Evolutionary conservation across 192 early-diverging fungal genomes (phyloP), one percentile per base, ranked within the genome.

Genomic region (Polychytrium aggregatum): DNA sequence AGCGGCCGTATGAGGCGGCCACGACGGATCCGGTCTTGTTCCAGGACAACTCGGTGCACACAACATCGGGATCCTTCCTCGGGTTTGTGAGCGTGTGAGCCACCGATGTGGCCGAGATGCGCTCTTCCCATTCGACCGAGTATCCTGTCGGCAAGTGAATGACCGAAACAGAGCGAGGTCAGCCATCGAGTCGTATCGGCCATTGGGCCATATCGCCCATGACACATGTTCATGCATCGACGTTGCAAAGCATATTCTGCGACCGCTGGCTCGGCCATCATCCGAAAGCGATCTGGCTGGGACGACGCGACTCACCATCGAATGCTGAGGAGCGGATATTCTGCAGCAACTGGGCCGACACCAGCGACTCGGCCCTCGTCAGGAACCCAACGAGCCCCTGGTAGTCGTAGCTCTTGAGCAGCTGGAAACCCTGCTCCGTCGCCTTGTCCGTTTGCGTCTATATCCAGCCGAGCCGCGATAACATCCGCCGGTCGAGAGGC

Each of bases 291-390:
- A 24, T 8, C 11, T 8, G 9, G 6, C n/a, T 30, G 22, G 22
- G 3, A 17, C 7, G 37, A 25, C 20, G 7, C 4, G 3, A 17
- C 14, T 10, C 45, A 69, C 62, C 62, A 37, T 67, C 61, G 39
- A 72, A 72, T 21, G 70, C 70, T 10, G 62, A 60, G 27, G 56
- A 63, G 10, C 44, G 62, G 53, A 63, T 57, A 39, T 72, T 72
- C 25, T 65, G 48, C 11, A 68, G 45, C 16, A 72, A 54, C 44
- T 63, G 56, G 13, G 37, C 24, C 6, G 70, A 68, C 20, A 72
- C 54, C 13, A 60, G 36, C 8, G 70, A 43, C 37, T 72, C 70
- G 9, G 53, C 60, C 3, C 44, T 27, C 7, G 31, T 17, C 38
- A 72, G 47, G 50, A 72, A 72, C 6, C 25, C 44, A 18, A 33